phyloP scores from a whole-genome alignment of 1,139 yeast genomes.

The Hyphopichia buzzinii region DNA sequence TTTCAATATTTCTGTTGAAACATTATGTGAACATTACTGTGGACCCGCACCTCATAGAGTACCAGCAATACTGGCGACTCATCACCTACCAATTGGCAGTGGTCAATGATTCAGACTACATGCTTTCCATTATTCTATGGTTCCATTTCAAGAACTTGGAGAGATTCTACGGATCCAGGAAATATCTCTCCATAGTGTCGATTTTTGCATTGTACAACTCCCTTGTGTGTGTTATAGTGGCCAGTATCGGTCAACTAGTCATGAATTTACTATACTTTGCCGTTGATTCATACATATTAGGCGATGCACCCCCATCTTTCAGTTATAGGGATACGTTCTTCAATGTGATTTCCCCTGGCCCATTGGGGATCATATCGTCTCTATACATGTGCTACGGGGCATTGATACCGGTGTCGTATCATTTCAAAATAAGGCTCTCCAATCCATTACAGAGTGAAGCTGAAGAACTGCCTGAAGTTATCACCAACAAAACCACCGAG shows the following conservation, averaged over 20 bases:
- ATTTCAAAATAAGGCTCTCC: conserved; percentile 47
- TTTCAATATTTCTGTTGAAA: conserved; percentile 58
- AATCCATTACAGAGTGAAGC: conserved; percentile 17
- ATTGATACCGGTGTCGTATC: conserved; percentile 59
- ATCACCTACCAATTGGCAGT: conserved; percentile 54
- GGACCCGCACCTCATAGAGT: conserved; percentile 58
- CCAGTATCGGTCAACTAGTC: conserved; percentile 39
- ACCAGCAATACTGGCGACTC: conserved; percentile 70
- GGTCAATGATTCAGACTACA: conserved; percentile 64
- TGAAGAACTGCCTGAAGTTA: conserved; percentile 9
- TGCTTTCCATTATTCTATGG: conserved; percentile 49
- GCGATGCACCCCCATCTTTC: conserved; percentile 9
- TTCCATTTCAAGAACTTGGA: conserved; percentile 65
- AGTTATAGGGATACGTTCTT: conserved; percentile 28
- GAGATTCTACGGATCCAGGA: conserved; percentile 61
- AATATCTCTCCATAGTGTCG: conserved; percentile 43
- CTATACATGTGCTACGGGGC: conserved; percentile 56
- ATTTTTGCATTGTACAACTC: conserved; percentile 37
- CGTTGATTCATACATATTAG: conserved; percentile 12
- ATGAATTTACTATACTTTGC: conserved; percentile 30
- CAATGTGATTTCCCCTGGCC: conserved; percentile 53
- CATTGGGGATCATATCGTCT: conserved; percentile 60
- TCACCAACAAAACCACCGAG: conserved; percentile 18
- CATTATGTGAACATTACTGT: conserved; percentile 52
- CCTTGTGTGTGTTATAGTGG: conserved; percentile 27